Evolutionary conservation across 2,329 filamentous ascomycete species (phyloP), one percentile per base, ranked within the genome.

Genomic region (Colletotrichum filicis): DNA sequence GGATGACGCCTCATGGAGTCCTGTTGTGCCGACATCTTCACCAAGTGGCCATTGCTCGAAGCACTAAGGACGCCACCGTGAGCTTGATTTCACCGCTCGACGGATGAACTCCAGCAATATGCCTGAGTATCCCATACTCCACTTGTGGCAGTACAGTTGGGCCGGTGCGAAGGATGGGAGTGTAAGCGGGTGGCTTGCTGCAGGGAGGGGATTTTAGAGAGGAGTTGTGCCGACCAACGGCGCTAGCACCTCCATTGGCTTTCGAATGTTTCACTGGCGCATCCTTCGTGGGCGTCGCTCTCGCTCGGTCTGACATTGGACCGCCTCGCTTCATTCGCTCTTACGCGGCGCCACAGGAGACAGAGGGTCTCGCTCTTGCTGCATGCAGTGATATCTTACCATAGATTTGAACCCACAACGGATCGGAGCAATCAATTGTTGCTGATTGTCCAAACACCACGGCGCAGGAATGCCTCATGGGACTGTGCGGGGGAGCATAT

Each of bases 81-180:
- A 46, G 66, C 52, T 66, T 37, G 65, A 65, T 22, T 69, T 19
- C 37, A 42, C 37, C 67, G 67, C 52, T 32, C n/a, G 19, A 28
- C 49, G 57, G 57, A 11, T 19, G 16, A 22, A 30, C 24, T 26
- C 11, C 5, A 12, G 11, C 8, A 9, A 22, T n/a, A 9, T 16
- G n/a, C 22, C 5, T 22, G 6, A 24, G 7, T 11, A 3, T 37
- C 6, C 5, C 16, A 3, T 14, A 8, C 1, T 16, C 30, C n/a
- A 59, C 11, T 22, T 14, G n/a, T n/a, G 37, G 24, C 5, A 61
- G 24, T n/a, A 49, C 19, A 9, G 8, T n/a, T 7, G 2, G 16
- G 11, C 42, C 32, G 19, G 3, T 22, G 42, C 37, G 19, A 32
- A n/a, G n/a, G 19, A 35, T 30, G 42, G n/a, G 19, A 12, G 9